Conservation (phyloP, 83 land plant genomes). For the Picea engelmannii region DNA sequence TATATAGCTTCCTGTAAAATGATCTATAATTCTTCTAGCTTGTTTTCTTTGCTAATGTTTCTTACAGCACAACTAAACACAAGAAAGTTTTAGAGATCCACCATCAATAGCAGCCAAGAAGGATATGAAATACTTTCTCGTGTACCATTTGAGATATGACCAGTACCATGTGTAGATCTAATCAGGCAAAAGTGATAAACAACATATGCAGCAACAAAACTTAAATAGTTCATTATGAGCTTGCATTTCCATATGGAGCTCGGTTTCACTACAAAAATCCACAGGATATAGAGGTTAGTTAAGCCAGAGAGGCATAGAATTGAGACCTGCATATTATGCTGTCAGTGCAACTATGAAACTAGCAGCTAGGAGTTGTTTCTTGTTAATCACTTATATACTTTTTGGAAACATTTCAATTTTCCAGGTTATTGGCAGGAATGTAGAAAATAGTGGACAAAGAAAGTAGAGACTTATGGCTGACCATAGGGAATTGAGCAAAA, state of each 20-base stretch:
- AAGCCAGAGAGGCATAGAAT: background rate
- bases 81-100: background rate
- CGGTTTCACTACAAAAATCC: too few relatives aligned
- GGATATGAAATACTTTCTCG: background rate
- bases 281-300: background rate
- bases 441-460: background rate
- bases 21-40: background rate
- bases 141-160: background rate
- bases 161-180: background rate
- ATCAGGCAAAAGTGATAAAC: too few relatives aligned
- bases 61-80: background rate
- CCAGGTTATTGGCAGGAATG: background rate
- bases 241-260: background rate
- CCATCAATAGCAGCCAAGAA: background rate
- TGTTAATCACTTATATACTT: background rate
- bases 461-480: background rate
- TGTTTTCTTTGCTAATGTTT: background rate
- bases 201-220: background rate
- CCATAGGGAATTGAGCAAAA: background rate
- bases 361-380: background rate
- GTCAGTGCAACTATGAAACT: background rate
- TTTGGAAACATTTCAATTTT: background rate
- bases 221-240: background rate
- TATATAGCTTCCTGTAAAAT: background rate
- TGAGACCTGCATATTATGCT: background rate